Conservation (phyloP, 768 basidiomycete genomes). For the Lactifluus subvellereus region DNA sequence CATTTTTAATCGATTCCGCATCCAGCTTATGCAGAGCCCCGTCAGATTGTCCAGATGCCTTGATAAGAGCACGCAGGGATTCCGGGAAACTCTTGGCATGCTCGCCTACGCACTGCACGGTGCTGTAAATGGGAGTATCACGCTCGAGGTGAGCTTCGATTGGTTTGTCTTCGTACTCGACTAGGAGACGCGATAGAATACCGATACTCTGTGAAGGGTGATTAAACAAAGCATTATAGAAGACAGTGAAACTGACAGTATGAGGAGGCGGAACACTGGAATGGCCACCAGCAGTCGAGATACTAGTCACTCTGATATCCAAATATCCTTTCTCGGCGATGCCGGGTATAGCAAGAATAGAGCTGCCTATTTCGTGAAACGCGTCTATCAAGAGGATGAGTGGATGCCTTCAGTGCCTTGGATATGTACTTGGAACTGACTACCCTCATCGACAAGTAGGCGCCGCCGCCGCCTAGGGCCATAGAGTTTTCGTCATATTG, state of each 20-base stretch:
- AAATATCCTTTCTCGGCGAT: constrained; percentile 72
- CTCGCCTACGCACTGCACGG: constrained; percentile 40
- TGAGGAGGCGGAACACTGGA: constrained; percentile 79
- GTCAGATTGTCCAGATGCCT: constrained; percentile 28
- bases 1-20: constrained; percentile 27
- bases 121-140: constrained; percentile 31
- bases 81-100: constrained; percentile 36
- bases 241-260: constrained; percentile 43
- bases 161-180: constrained; percentile 20
- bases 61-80: constrained; percentile 29
- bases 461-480: too few relatives aligned
- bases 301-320: constrained; percentile 57
- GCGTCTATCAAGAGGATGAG: constrained; percentile 35
- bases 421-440: constrained; percentile 34
- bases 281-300: constrained; percentile 73
- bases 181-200: constrained; percentile 48
- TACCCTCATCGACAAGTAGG: constrained; percentile 86
- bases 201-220: constrained; percentile 50
- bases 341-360: constrained; percentile 53
- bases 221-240: background rate
- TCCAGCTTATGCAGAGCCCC: constrained; percentile 34
- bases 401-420: too few relatives aligned
- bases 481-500: constrained; percentile 67
- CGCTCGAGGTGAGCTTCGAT: constrained; percentile 30
- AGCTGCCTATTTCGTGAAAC: constrained; percentile 45